Base-by-base conservation (phyloP, 257 asterid genomes). In the Rehmannia glutinosa region DNA sequence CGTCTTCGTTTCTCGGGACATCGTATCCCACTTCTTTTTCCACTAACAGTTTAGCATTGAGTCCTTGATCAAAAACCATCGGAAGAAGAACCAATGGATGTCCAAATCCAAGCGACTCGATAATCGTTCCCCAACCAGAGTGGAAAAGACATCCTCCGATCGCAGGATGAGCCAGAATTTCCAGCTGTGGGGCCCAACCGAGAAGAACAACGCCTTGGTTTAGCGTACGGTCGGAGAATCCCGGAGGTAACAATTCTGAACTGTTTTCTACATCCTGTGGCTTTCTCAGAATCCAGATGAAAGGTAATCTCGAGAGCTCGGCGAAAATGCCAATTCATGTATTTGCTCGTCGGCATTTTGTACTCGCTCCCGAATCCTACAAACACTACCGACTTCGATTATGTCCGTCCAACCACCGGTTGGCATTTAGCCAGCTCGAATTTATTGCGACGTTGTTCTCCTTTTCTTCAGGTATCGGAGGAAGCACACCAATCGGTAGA, bases 321-420 rank as follows among this genome's bases (percentile, higher is more conserved):
- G 55, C 2, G 78, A 77, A 51, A 16, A 73, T 8, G 86, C 86
- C 64, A 83, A 20, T 68, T 83, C 86, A 10, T 74, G 77, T 69
- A 81, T 72, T 69, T 83, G 77, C 47, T 73, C 74, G 4, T 38
- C 2, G 84, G 75, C 84, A 81, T 70, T 62, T 83, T 76, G 73
- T 68, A 75, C 72, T 81, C 89, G 15, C 86, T 83, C 46, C 89
- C 89, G 5, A 83, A 83, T 6, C 82, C 84, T 0, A 78, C 86
- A 53, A 78, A 80, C 17, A 81, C 43, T 7, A 81, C 84, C 0
- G 84, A 73, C 45, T 73, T 76, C 2, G 72, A 72, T 13, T 71
- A 71, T 46, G 80, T 21, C 43, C 58, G n/a, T 78, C 81, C 60
- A 83, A 41, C 89, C 86, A 83, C 63, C 66, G 27, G 25, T 50